These are phyloP conservation scores for Dothideomycetes sp. DNA, from an alignment of 2,329 filamentous ascomycete species.

Conservation along the genomic window DNA sequence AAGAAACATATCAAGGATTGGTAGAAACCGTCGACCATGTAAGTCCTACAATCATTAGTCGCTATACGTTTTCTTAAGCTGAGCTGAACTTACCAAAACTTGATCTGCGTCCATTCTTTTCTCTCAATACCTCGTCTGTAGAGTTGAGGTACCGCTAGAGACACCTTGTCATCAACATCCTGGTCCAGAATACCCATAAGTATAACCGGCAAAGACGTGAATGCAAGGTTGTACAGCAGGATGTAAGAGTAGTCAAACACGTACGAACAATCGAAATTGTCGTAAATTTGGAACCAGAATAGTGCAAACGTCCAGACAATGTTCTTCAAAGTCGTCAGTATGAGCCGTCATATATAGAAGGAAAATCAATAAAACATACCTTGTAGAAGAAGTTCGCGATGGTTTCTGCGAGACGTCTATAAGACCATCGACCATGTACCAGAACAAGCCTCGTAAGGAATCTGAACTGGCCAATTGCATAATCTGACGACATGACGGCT, in stretches of 20 bases:
- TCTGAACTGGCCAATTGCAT: constrained; percentile 88
- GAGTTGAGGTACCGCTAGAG: constrained; percentile 85
- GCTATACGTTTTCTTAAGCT: neutral
- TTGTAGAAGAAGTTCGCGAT: constrained; percentile 99
- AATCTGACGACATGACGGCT: constrained; percentile 93
- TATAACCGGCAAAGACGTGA: constrained; percentile 89
- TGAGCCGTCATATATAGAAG: neutral
- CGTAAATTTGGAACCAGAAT: constrained; percentile 96
- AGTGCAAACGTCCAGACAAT: constrained; percentile 94
- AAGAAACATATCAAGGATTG: constrained; percentile 92
- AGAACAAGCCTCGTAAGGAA: constrained; percentile 77
- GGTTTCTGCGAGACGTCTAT: constrained; percentile 80
- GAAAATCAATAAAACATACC: constrained; percentile 32
- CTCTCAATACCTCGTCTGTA: constrained; percentile 94
- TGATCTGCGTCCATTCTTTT: constrained; percentile 87
- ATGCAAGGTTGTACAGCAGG: constrained; percentile 89
- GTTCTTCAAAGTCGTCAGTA: constrained; percentile 47
- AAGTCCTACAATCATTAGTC: constrained; percentile 40
- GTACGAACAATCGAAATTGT: constrained; percentile 93
- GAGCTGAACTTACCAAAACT: constrained; percentile 73
- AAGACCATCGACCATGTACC: constrained; percentile 94
- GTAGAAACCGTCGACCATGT: constrained; percentile 92
- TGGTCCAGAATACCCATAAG: constrained; percentile 96
- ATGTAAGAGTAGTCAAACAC: constrained; percentile 98
- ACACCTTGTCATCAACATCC: constrained; percentile 89